Evolutionary conservation across 164 flowering plant genomes (phyloP).

Genomic region (Stephania yunnanensis): DNA sequence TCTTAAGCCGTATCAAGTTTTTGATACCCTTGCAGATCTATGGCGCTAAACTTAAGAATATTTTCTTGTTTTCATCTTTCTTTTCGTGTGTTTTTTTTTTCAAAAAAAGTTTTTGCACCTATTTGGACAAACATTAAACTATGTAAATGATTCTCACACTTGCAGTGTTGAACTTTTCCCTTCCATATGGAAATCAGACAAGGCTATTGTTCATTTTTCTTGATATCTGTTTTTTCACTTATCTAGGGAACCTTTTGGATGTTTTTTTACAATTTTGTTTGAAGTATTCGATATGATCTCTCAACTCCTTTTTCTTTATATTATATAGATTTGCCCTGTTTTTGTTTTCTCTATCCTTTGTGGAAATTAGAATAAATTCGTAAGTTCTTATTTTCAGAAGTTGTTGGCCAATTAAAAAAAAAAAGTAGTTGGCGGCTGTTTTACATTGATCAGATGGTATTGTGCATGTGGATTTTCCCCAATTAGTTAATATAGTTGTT

Average conservation of each 20-base stretch:
- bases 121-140: not conserved
- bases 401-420: not conserved
- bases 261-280: not conserved
- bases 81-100: no score
- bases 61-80: not conserved
- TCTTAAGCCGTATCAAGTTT: no score
- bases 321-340: not conserved
- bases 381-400: not conserved
- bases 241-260: not conserved
- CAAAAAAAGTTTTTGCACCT: no score
- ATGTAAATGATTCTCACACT: not conserved
- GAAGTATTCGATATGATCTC: not conserved
- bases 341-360: not conserved
- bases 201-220: not conserved
- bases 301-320: not conserved
- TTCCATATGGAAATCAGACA: not conserved
- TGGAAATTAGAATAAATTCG: not conserved
- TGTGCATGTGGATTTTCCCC: not conserved
- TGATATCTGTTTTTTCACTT: not conserved
- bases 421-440: not conserved
- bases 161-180: not conserved
- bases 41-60: not conserved
- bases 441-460: not conserved
- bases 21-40: no score
- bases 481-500: not conserved